A percentile compares a stretch with the other conserved stretches of the same genome.
These are phyloP conservation scores for Fabrea salina DNA, from an alignment of 169 alveolate species.

Conservation along the genomic window DNA sequence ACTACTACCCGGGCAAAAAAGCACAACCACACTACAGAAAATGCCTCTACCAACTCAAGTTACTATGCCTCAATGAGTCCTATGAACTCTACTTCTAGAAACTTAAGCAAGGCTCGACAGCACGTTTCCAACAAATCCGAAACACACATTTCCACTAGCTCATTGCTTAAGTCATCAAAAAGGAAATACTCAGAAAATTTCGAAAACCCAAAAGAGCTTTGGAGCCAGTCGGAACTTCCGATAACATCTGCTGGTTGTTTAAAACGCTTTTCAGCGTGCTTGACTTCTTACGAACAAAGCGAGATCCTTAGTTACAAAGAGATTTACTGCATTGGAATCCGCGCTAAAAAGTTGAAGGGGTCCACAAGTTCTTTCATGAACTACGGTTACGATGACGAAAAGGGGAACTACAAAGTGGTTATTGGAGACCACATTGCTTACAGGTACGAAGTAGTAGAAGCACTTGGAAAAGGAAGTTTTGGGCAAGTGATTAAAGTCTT, in stretches of 20 bases:
- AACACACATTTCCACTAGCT: too few species aligned
- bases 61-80: too few species aligned
- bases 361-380: constrained; percentile 30
- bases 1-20: too few species aligned
- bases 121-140: too few species aligned
- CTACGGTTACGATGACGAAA: constrained; percentile 73
- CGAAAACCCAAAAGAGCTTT: too few species aligned
- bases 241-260: background rate
- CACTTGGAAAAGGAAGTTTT: constrained; percentile 85
- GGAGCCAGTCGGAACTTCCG: too few species aligned
- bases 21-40: too few species aligned
- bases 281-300: background rate
- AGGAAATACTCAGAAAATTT: too few species aligned
- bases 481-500: constrained; percentile 85
- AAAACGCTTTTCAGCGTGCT: background rate
- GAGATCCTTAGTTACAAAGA: constrained; percentile 23
- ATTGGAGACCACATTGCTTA: constrained; percentile 78
- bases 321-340: constrained; percentile 49
- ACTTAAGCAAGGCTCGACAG: too few species aligned
- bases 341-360: constrained; percentile 51
- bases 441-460: constrained; percentile 79
- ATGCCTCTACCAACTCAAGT: too few species aligned
- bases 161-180: too few species aligned
- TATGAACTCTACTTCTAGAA: too few species aligned
- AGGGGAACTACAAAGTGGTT: constrained; percentile 77